Base-by-base conservation (phyloP, 2,329 filamentous ascomycete genomes). In the Exophiala aquamarina region DNA sequence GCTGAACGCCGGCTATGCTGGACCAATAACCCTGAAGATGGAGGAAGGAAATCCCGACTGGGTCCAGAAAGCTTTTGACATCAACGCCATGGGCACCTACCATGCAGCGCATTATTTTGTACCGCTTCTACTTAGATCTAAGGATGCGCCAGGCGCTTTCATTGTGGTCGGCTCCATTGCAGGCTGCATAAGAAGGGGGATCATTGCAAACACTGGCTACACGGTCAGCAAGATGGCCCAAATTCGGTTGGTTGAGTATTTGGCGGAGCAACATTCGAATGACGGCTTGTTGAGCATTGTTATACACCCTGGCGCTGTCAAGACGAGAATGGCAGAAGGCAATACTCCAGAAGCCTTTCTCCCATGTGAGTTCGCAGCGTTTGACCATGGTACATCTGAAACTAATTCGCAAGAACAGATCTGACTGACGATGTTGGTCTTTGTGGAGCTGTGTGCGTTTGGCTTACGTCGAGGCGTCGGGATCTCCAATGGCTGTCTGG, bases 171-270 rank as follows among this genome's bases (percentile, higher is more conserved):
- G 52, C 29, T 61, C 59, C 2, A 59, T 66, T 48, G 64, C 62
- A 15, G 61, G 56, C 4, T 65, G 59, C 8, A 68, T 71, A 3
- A 60, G 66, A 2, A 57, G 60, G 5, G 71, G 69, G 0, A 61
- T 64, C 4, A 66, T 70, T 38, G 71, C 68, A 2, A 73, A 70
- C 50, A 57, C 62, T 13, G 63, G 63, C 23, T 69, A 69, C 51
- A 66, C 60, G 34, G 61, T 67, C 13, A 64, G 59, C 44, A 70
- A 70, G 49, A 58, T 62, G 29, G 67, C 66, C 3, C 66, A 69
- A 47, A 58, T 63, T 11, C 62, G 66, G 20, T 41, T 72, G 14
- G 56, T 69, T 19, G 69, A 71, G 49, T 63, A 70, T 47, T 45
- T 71, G 2, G 59, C 65, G 31, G 65, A 70, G 46, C 63, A 68